Evolutionary conservation across 257 asterid genomes (phyloP).

Genomic region (Verbascum thapsus): DNA sequence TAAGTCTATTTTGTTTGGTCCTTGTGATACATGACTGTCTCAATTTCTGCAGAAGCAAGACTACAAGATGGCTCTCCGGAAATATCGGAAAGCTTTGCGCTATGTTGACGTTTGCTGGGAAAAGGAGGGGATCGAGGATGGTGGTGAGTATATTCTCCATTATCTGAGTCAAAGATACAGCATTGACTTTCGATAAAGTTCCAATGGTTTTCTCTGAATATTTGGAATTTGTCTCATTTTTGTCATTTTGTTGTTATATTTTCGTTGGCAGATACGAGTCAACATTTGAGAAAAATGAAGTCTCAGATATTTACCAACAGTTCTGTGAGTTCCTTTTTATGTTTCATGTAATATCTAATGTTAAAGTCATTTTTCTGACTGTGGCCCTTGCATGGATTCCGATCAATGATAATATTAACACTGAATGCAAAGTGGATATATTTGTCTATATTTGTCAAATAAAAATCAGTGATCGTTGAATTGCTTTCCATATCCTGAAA

Average conservation of each 20-base stretch:
- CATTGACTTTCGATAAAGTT: background rate
- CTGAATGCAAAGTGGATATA: too few relatives aligned
- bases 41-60: constrained; percentile 77
- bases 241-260: background rate
- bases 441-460: too few relatives aligned
- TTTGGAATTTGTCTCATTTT: constrained; percentile 16
- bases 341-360: background rate
- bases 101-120: constrained; percentile 96
- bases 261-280: constrained; percentile 58
- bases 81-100: constrained; percentile 94
- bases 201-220: background rate
- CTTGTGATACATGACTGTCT: constrained; percentile 9
- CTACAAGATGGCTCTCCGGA: constrained; percentile 94
- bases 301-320: constrained; percentile 90
- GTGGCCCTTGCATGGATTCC: background rate
- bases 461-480: too few relatives aligned
- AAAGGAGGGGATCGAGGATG: constrained; percentile 94
- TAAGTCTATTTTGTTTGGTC: too few relatives aligned
- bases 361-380: background rate
- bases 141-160: too few relatives aligned
- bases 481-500: too few relatives aligned
- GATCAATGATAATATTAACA: background rate
- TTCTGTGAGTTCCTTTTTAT: constrained; percentile 64
- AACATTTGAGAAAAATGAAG: constrained; percentile 72
- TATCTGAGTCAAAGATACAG: too few relatives aligned